phyloP scores from a whole-genome alignment of 768 basidiomycete genomes.

The Pholiota microspora region DNA sequence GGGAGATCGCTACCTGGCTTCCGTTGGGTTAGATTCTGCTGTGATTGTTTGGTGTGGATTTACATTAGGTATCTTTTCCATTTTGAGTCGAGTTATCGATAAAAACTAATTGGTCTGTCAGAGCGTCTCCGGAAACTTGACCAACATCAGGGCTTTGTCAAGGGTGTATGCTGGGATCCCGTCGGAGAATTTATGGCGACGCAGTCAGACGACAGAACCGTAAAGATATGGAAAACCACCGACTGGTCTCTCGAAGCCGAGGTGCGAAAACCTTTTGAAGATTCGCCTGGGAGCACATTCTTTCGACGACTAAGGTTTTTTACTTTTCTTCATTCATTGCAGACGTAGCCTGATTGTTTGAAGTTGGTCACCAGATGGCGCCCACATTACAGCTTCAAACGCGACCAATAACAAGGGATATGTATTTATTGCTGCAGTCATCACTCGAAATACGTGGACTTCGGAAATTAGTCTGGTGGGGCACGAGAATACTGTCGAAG shows the following conservation, averaged over 20 bases:
- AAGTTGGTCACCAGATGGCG: constrained; percentile 99
- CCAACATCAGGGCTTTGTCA: constrained; percentile 93
- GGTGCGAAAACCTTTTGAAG: constrained; percentile 87
- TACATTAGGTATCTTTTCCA: constrained; percentile 66
- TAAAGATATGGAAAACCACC: constrained; percentile 94
- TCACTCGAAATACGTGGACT: constrained; percentile 85
- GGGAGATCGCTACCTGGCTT: constrained; percentile 88
- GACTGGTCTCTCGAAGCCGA: constrained; percentile 88
- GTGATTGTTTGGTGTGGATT: constrained; percentile 94
- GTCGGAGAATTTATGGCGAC: constrained; percentile 98
- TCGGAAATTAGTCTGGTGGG: constrained; percentile 94
- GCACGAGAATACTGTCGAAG: constrained; percentile 96
- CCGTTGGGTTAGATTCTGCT: constrained; percentile 88
- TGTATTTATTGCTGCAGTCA: constrained; percentile 96
- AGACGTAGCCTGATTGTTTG: constrained; percentile 1
- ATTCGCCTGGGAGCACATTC: constrained; percentile 93
- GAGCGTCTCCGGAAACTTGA: constrained; percentile 84
- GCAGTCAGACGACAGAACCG: constrained; percentile 92
- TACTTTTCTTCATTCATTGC: not conserved
- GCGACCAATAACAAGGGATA: constrained; percentile 95
- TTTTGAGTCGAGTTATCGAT: not conserved
- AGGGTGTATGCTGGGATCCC: constrained; percentile 98
- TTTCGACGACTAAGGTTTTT: constrained; percentile 83
- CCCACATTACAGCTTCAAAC: constrained; percentile 96
- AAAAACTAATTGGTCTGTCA: constrained; percentile 27